Evolutionary conservation across 78 protist species (phyloP).

Genomic region (Cyanophora paradoxa): DNA sequence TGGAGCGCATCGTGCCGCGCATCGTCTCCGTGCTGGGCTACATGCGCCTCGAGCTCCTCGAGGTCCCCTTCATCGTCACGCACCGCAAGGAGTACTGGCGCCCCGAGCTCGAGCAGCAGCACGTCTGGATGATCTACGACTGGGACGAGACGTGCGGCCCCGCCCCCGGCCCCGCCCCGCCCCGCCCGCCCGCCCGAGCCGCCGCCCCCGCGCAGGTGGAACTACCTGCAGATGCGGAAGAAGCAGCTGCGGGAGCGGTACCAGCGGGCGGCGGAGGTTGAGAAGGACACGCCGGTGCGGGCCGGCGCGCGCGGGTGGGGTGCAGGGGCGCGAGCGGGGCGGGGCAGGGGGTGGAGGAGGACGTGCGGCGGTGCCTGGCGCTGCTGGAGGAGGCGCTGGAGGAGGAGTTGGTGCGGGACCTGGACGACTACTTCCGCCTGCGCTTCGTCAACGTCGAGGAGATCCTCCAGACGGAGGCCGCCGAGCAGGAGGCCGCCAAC

Average conservation of each 20-base stretch:
- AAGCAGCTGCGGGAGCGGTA: neutral
- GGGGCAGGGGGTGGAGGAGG: neutral
- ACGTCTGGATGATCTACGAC: conserved; percentile 6
- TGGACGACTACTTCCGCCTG: too few species aligned
- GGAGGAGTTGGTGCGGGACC: too few species aligned
- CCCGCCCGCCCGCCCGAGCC: neutral
- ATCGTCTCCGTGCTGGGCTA: too few species aligned
- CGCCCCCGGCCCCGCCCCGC: neutral
- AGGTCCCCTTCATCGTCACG: conserved; percentile 8
- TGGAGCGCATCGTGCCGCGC: too few species aligned
- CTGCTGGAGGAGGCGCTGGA: neutral
- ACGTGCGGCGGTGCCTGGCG: too few species aligned
- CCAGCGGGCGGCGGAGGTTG: neutral
- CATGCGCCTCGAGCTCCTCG: too few species aligned
- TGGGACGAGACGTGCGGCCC: neutral
- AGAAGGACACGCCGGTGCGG: neutral
- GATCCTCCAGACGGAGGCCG: too few species aligned
- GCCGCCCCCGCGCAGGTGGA: neutral
- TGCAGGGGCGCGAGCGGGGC: neutral
- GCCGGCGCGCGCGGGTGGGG: neutral
- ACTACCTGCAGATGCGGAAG: neutral
- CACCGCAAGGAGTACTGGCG: conserved; percentile 19
- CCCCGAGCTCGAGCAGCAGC: neutral
- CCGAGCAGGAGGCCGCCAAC: too few species aligned
- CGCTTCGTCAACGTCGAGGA: too few species aligned